Conservation (phyloP, 2,329 filamentous ascomycete species). For the Fusarium agapanthi region DNA sequence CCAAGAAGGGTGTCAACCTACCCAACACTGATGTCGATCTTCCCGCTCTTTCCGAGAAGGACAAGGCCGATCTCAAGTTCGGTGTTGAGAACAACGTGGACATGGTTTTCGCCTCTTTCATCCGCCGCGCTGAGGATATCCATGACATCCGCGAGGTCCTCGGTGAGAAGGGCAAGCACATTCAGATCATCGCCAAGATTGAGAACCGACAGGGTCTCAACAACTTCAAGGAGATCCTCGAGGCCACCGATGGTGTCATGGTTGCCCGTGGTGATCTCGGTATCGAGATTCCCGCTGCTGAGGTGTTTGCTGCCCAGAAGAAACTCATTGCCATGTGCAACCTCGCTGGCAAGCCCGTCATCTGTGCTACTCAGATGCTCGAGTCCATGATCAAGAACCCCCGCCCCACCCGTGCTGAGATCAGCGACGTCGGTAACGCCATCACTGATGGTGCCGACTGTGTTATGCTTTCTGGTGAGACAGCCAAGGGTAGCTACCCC, state of each 20-base stretch:
- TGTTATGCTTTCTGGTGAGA: slow-evolving; percentile 99
- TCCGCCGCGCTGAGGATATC: slow-evolving; percentile 94
- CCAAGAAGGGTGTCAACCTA: slow-evolving; percentile 98
- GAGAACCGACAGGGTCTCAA: slow-evolving; percentile 99
- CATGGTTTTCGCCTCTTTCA: slow-evolving; percentile 99
- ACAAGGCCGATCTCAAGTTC: slow-evolving; percentile 91
- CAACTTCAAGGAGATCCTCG: slow-evolving; percentile 98
- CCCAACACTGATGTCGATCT: slow-evolving; percentile 99
- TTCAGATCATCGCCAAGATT: slow-evolving; percentile 99
- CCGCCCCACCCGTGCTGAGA: slow-evolving; percentile 95
- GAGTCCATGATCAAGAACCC: slow-evolving; percentile 99
- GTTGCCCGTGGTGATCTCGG: slow-evolving; percentile 95
- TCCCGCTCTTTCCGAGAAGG: slow-evolving; percentile 96
- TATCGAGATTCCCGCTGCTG: slow-evolving; percentile 97
- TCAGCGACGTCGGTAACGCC: slow-evolving; percentile 97
- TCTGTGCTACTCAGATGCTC: slow-evolving; percentile 99
- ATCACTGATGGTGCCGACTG: slow-evolving; percentile 98
- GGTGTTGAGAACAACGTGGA: slow-evolving; percentile 99
- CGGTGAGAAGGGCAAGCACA: slow-evolving; percentile 90
- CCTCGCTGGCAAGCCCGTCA: slow-evolving; percentile 97
- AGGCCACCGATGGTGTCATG: slow-evolving; percentile 99
- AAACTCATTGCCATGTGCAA: slow-evolving; percentile 99
- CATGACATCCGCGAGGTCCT: slow-evolving; percentile 89
- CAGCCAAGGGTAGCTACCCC: slow-evolving; percentile 96
- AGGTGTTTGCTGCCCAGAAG: slow-evolving; percentile 99